phyloP scores from a whole-genome alignment of 192 early-diverging fungal genomes.

The Oehlia diaphana region DNA sequence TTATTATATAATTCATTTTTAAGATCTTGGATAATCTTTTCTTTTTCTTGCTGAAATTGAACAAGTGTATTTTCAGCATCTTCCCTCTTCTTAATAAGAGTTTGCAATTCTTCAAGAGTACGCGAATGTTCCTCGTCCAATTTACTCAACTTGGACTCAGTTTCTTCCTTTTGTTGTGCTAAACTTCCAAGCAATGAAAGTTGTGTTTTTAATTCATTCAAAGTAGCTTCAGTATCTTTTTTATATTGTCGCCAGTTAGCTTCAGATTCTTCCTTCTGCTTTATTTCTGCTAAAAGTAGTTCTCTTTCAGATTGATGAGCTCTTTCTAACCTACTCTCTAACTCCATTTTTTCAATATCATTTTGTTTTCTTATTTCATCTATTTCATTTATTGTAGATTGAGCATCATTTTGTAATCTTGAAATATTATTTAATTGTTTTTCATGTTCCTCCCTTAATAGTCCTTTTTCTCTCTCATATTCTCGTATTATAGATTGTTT shows the following conservation, averaged over 20 bases:
- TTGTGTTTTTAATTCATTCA: not conserved
- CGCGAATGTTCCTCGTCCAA: not conserved
- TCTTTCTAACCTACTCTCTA: not conserved
- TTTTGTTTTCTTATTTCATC: not conserved
- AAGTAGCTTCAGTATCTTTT: not conserved
- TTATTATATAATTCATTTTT: not conserved
- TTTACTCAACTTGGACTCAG: not conserved
- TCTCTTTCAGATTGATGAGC: not conserved
- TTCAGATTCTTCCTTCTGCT: not conserved
- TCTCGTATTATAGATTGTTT: not conserved
- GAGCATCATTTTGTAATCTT: not conserved
- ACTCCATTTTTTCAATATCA: not conserved
- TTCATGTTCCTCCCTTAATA: not conserved
- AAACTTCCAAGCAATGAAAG: not conserved
- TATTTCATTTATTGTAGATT: conserved; percentile 1
- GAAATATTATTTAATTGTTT: not conserved
- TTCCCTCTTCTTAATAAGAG: not conserved
- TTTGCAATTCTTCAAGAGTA: not conserved
- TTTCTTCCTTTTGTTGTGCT: not conserved
- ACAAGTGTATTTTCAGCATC: not conserved
- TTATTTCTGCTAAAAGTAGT: not conserved
- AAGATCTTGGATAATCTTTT: conserved; percentile 1
- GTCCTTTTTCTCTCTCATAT: not conserved
- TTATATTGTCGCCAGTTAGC: not conserved
- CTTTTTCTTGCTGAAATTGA: not conserved